Percentiles rank a stretch among this genome's conserved stretches.
Conservation (phyloP, 768 basidiomycete species). For the Asterophora parasitica region DNA sequence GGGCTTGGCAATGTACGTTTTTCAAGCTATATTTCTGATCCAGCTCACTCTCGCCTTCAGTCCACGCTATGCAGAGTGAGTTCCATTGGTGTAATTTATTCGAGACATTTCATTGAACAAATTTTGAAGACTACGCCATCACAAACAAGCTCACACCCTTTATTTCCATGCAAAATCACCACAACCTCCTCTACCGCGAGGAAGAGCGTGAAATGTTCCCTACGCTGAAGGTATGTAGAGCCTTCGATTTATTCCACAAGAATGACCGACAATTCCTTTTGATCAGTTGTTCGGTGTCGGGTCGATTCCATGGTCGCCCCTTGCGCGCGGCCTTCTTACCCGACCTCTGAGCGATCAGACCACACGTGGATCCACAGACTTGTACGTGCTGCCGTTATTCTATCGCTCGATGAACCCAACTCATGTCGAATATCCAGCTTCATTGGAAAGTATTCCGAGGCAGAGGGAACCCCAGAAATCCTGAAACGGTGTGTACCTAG, state of each 20-base stretch:
- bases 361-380: conserved; percentile 33
- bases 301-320: conserved; percentile 55
- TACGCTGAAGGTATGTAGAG: conserved; percentile 32
- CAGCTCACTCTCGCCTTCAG: conserved; percentile 19
- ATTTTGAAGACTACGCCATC: conserved; percentile 50
- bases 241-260: neutral
- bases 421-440: conserved; percentile 9
- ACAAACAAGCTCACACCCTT: conserved; percentile 54
- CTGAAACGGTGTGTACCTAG: neutral
- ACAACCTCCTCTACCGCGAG: conserved; percentile 58
- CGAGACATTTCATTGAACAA: neutral
- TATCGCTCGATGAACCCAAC: too few relatives aligned
- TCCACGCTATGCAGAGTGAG: conserved; percentile 54
- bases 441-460: conserved; percentile 21
- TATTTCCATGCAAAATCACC: conserved; percentile 69
- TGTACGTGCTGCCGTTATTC: conserved; percentile 18
- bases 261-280: neutral
- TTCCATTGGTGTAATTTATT: neutral
- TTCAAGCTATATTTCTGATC: neutral
- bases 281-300: conserved; percentile 39
- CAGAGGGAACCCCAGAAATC: conserved; percentile 26
- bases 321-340: conserved; percentile 48
- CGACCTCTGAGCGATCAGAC: conserved; percentile 24
- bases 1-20: conserved; percentile 48
- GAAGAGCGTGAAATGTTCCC: conserved; percentile 66